Evolutionary conservation across 2,329 filamentous ascomycete genomes (phyloP), one percentile per base, ranked within the genome.

Genomic region (Alternaria hordeiaustralica): DNA sequence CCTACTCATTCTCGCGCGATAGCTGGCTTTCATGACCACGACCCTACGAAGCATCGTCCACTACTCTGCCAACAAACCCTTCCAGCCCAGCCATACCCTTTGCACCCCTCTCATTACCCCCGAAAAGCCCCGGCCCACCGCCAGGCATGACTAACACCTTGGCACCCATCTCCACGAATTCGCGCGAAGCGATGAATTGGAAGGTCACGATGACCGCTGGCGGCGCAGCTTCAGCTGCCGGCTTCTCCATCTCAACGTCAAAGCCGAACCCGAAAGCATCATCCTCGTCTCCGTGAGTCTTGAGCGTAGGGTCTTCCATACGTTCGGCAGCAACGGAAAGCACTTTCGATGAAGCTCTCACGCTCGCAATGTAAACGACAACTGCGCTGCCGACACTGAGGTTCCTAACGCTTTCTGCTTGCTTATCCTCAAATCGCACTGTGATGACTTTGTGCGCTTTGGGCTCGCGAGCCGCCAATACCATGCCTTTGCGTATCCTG

Each of bases 331-430:
- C 69, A 13, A 80, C 84, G 30, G 87, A 86, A 25, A 91, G 77
- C 1, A 98, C 88, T 63, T 91, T 90, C 1, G 93, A 94, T 0
- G 92, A 89, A 2, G 94, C 91, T 9, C 95, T 87, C 13, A 98
- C 90, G 75, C 94, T 97, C 18, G 93, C 93, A 44, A 94, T 88
- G 74, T 97, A 98, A 1, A 95, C 87, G 28, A 96, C 94, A 6
- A 94, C 89, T 33, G 90, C 84, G 44, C 87, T 90, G 1, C 92
- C 92, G 1, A 89, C 82, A 0, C 87, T 85, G 7, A 97, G 83
- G 2, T 87, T 83, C 23, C 86, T 87, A 0, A 90, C 87, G 53
- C 90, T 87, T 0, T 84, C 79, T 6, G 90, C 72, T 58, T 76
- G 74, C 6, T 53, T 43, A 2, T 69, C 86, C 1, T 86, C 82